Base-by-base conservation (phyloP, 1,139 yeast genomes). In the Wickerhamomyces sp. region DNA sequence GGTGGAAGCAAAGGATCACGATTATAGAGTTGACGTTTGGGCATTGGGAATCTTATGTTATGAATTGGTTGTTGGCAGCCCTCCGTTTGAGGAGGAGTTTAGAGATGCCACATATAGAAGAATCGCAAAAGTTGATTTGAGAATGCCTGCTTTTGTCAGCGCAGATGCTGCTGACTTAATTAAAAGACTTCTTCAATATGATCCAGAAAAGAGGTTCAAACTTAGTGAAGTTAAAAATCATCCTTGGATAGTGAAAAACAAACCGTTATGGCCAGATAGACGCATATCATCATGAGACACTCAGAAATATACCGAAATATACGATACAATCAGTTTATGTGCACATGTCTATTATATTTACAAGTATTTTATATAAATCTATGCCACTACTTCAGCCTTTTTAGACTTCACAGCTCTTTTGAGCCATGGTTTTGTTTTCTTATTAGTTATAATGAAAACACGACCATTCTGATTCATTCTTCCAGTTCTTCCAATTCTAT, bases 401-500 rank as follows among this genome's bases (percentile, higher is more conserved):
- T 34, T 36, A 6, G 41, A 43, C 41, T 47, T 51, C 8, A 45
- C 44, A 32, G 90, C 68, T 4, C 95, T 96, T 54, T 81, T 81
- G 22, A 90, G 81, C 92, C 96, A 89, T 8, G 85, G 72, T 53
- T 82, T 67, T 36, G 86, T 82, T 51, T 74, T 74, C 48, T 80
- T 79, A 51, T 82, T 83, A 28, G 74, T 73, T 43, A 90, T 78
- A 52, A 90, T 68, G 51, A 88, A 81, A 2, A 87, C 96, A 46
- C 96, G 72, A 15, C 98, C 98, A 32, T 83, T 72, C 57, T 85
- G 89, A 39, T 84, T 85, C 83, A 89, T 83, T 57, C 98, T 70
- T 5, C 97, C 97, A 0, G 97, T 92, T 63, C 98, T 75, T 2
- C 98, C 98, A 5, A 89, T 82, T 46, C 98, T 70, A 58, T 92